Percentiles rank a stretch among this genome's conserved stretches.
Conservation (phyloP, 768 basidiomycete genomes). For the Phlebiopsis flavidoalba region DNA sequence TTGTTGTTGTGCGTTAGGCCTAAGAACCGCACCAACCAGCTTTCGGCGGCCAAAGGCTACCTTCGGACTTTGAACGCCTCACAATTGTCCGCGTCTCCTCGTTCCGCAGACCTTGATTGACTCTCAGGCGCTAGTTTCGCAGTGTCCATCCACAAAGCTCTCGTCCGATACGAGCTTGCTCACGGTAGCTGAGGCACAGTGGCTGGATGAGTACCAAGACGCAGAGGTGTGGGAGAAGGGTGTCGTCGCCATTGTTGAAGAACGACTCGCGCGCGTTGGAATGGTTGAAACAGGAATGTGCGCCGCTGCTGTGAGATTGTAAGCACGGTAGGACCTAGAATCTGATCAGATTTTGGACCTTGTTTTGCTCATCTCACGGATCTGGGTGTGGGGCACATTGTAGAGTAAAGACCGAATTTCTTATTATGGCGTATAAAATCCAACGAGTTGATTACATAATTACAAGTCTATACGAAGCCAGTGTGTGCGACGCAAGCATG, state of each 20-base stretch:
- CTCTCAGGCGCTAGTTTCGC: not conserved
- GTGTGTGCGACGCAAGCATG: too few species aligned
- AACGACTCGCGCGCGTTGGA: slow-evolving; percentile 53
- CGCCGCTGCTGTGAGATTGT: too few species aligned
- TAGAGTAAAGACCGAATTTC: too few species aligned
- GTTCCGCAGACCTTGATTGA: not conserved
- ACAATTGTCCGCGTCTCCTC: slow-evolving; percentile 60
- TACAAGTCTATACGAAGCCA: too few species aligned
- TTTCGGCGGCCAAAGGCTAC: slow-evolving; percentile 82
- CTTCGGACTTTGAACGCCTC: slow-evolving; percentile 79
- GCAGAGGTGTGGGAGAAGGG: slow-evolving; percentile 65
- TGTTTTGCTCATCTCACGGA: too few species aligned
- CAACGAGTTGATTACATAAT: too few species aligned
- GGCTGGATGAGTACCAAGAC: slow-evolving; percentile 88
- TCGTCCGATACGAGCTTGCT: slow-evolving; percentile 65
- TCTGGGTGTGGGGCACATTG: too few species aligned
- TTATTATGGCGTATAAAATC: too few species aligned
- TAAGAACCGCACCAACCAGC: slow-evolving; percentile 60
- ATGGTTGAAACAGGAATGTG: slow-evolving; percentile 61
- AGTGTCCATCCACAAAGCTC: slow-evolving; percentile 83
- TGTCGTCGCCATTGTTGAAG: slow-evolving; percentile 65
- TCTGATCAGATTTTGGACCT: too few species aligned
- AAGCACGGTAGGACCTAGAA: not conserved
- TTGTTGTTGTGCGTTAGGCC: slow-evolving; percentile 70
- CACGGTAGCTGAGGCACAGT: slow-evolving; percentile 62